Base-by-base conservation (phyloP, 768 basidiomycete genomes). In the Boletales sp. region DNA sequence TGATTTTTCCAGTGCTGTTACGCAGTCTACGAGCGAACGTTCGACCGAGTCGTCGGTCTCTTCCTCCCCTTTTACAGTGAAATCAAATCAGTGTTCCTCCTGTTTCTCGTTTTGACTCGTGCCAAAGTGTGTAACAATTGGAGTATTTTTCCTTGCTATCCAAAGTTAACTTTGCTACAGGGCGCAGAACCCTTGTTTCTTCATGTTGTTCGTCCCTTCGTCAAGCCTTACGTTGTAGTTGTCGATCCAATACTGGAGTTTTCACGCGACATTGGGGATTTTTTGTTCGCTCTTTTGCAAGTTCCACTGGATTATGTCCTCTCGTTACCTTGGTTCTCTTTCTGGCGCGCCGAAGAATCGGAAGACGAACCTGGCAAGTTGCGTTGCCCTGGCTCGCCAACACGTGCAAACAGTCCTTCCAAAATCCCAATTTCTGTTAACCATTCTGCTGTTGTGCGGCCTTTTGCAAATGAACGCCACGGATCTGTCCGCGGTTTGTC, bases 61-160 rank as follows among this genome's bases (percentile, higher is more conserved):
- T 80, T 92, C 53, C 75, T 90, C 31, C 90, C 90, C 19, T 93
- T 93, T 64, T 91, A 93, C 67, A 80, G 82, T 59, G 87, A 91
- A 70, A 72, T 90, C 69, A 93, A 93, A 69, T 80, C 83, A 7
- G 58, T 90, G 38, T 72, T 78, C 21, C 73, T 91, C 8, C 62
- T 92, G 9, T 91, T 90, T 64, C 79, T 91, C 43, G 73, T 92
- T 21, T 56, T 90, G 34, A 87, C 87, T 51, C 82, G 90, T 46
- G 82, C 90, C 51, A 74, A 84, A 67, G 90, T 87, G 62, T 51
- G 81, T 70, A 39, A 51, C 45, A 37, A 36, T 47, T 47, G 6
- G 19, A 43, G 31, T 52, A 29, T 36, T 32, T 51, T 43, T 36
- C 15, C 34, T 43, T 42, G 37, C 6, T 18, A 21, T 32, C 40